Base-by-base conservation (phyloP, 176 grass and related monocot genomes). In the Aegilops speltoides region DNA sequence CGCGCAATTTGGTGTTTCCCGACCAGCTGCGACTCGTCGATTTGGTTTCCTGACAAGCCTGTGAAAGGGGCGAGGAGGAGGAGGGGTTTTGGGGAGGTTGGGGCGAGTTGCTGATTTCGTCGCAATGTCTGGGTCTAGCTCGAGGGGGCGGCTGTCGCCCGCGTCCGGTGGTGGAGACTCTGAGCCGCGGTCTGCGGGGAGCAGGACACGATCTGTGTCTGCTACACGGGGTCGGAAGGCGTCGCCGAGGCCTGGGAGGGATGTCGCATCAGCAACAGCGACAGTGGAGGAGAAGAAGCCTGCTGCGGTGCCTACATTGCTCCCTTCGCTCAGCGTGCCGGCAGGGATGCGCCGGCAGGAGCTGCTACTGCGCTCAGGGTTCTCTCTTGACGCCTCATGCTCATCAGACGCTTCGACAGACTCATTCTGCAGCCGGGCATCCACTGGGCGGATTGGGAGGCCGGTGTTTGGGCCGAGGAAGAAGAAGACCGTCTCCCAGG, bases 381-480 rank as follows among this genome's bases (percentile, higher is more conserved):
- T 98, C 32, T 98, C 96, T 12, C 85, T 98, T 2, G 93, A 98
- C 52, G 93, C 96, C 32, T 98, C 96, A 8, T 98, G 96, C 87
- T 98, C 93, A 0, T 98, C 96, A 1, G 96, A 98, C 22, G 92
- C 93, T 3, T 98, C 96, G 1, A 90, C 92, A 0, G 96, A 98
- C 67, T 98, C 96, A 1, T 98, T 98, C 88, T 98, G 93, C 85
- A 98, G 96, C 84, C 88, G 96, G 3, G 96, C 96, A n/a, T 98
- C 96, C 40, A 98, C 96, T 0, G 96, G 96, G 22, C 82, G 93
- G 71, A 98, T 98, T 17, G 88, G 96, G 46, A 93, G 91, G 24
- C 90, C 91, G 0, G 74, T 64, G 6, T 88, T 92, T 19, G 76
- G 79, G 64, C 67, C 86, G 29, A 88, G 85, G 69, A 82, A 80